phyloP scores from a whole-genome alignment of 768 basidiomycete species.

The Leccinum uliginosum region DNA sequence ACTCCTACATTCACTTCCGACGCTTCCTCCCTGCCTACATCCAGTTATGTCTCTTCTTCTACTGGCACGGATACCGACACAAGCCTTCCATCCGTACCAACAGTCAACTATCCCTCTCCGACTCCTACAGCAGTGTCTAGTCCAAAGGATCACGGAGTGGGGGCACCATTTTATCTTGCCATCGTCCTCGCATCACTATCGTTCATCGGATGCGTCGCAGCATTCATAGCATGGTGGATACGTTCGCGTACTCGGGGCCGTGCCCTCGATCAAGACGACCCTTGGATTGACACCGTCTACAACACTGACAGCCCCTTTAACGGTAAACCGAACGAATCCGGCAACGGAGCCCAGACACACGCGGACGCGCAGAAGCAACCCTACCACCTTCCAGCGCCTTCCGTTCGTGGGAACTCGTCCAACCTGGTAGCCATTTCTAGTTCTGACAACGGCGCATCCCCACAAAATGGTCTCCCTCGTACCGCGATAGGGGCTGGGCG shows the following conservation, averaged over 20 bases:
- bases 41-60: conserved; percentile 4
- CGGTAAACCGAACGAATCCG: not conserved
- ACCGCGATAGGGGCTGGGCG: not conserved
- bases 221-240: conserved; percentile 48
- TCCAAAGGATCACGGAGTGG: conserved; percentile 21
- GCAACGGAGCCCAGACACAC: not conserved
- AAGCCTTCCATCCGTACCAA: conserved; percentile 21
- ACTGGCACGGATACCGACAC: conserved; percentile 17
- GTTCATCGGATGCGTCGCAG: conserved; percentile 40
- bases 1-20: not conserved
- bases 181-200: conserved; percentile 47
- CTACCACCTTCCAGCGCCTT: conserved; percentile 23
- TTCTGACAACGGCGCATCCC: not conserved
- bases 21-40: conserved; percentile 3
- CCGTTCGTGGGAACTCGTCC: conserved; percentile 15
- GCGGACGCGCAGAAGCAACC: conserved; percentile 17
- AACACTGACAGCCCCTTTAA: conserved; percentile 1
- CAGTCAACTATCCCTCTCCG: conserved; percentile 20
- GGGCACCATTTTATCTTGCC: conserved; percentile 45
- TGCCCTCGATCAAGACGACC: conserved; percentile 29
- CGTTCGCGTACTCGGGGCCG: conserved; percentile 37
- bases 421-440: conserved; percentile 12
- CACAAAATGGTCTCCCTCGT: not conserved
- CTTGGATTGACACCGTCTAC: conserved; percentile 24
- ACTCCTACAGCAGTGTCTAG: conserved; percentile 18